Percentiles rank a stretch among this genome's conserved stretches.
These are phyloP conservation scores for Nicotiana obtusifolia DNA, from an alignment of 257 asterid species.

Conservation along the genomic window DNA sequence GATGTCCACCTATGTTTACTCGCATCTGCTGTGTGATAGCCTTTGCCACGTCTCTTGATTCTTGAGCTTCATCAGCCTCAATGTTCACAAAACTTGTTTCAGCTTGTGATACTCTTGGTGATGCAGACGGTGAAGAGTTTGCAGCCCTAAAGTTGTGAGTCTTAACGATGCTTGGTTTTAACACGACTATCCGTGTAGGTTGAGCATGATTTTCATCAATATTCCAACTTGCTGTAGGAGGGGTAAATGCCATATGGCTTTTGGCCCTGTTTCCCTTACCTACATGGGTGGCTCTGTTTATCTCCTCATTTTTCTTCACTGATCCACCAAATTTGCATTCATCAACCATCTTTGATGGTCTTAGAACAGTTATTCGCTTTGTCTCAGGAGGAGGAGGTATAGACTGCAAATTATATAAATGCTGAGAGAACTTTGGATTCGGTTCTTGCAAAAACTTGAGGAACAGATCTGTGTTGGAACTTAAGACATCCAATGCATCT, in stretches of 20 bases:
- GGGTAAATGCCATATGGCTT: constrained; percentile 27
- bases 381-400: constrained; percentile 64
- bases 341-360: constrained; percentile 69
- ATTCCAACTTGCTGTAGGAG: constrained; percentile 43
- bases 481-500: constrained; percentile 81
- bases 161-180: constrained; percentile 74
- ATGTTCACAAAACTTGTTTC: constrained; percentile 41
- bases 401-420: constrained; percentile 45
- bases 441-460: constrained; percentile 92
- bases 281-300: constrained; percentile 27
- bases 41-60: constrained; percentile 76
- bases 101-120: constrained; percentile 36
- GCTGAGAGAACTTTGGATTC: constrained; percentile 58
- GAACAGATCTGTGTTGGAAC: constrained; percentile 82
- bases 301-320: constrained; percentile 38
- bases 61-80: constrained; percentile 57
- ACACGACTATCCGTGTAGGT: constrained; percentile 92
- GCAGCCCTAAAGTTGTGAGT: constrained; percentile 39
- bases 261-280: constrained; percentile 31
- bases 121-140: constrained; percentile 44
- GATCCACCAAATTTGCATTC: constrained; percentile 34
- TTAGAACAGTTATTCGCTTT: constrained; percentile 85
- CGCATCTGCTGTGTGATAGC: constrained; percentile 69
- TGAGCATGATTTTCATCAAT: constrained; percentile 47
- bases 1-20: constrained; percentile 50